These are phyloP conservation scores for Capronia americana DNA, from an alignment of 2,329 filamentous ascomycete species.

Conservation along the genomic window DNA sequence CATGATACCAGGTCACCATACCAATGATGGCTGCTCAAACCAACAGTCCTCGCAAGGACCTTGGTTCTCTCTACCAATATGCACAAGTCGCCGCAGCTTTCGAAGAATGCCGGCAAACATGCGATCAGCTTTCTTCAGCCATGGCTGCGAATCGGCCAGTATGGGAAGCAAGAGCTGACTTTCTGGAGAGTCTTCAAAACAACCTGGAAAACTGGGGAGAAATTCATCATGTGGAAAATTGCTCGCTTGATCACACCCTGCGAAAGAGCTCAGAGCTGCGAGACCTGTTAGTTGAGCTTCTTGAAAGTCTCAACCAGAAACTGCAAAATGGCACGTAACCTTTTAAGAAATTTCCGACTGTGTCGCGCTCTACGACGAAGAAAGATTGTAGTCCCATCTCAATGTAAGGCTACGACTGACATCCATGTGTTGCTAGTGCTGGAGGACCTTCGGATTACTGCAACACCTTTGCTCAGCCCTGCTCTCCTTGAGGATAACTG, in stretches of 20 bases:
- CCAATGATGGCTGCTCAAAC: not conserved
- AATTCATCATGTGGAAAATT: not conserved
- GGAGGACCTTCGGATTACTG: constrained; percentile 8
- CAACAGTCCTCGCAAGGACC: not conserved
- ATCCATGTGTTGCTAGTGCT: not conserved
- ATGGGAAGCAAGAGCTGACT: constrained; percentile 8
- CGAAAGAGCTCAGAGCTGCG: not conserved
- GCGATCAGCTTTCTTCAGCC: constrained; percentile 4
- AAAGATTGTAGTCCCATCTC: not conserved
- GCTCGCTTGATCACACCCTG: constrained; percentile 7
- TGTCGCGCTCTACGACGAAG: not conserved
- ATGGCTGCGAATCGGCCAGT: constrained; percentile 4
- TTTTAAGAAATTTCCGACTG: not conserved
- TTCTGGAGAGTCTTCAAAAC: constrained; percentile 3
- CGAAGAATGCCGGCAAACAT: constrained; percentile 8
- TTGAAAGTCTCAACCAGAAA: constrained; percentile 1
- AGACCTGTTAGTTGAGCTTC: constrained; percentile 4
- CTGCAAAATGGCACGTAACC: constrained; percentile 6
- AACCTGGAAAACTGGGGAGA: not conserved
- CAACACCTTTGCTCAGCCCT: constrained; percentile 10
- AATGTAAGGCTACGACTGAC: not conserved
- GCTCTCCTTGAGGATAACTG: constrained; percentile 7
- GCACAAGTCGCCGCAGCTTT: constrained; percentile 1
- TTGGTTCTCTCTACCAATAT: constrained; percentile 6
- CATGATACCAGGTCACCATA: not conserved